These are phyloP conservation scores for Globisporangium nagaii DNA, from an alignment of 352 stramenopile species.

Conservation along the genomic window DNA sequence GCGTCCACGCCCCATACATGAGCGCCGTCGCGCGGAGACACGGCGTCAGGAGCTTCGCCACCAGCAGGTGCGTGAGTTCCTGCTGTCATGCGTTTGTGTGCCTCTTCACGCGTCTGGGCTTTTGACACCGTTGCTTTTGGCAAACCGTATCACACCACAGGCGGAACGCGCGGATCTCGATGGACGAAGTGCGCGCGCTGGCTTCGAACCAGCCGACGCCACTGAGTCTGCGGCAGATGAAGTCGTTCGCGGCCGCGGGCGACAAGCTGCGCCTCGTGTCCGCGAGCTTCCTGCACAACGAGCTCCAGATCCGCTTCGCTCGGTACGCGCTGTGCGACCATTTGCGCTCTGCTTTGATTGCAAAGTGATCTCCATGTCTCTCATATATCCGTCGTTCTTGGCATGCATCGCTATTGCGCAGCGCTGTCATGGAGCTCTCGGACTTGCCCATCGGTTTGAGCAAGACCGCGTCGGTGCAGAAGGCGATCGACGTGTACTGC, in stretches of 20 bases:
- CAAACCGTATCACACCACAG: neutral
- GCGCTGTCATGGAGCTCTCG: constrained; percentile 67
- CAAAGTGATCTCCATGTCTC: neutral
- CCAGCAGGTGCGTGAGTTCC: neutral
- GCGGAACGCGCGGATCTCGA: constrained; percentile 27
- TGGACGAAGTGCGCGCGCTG: constrained; percentile 62
- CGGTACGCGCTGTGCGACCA: constrained; percentile 27
- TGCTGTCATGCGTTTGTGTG: too few species aligned
- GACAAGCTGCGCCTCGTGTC: constrained; percentile 59
- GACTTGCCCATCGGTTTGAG: constrained; percentile 65
- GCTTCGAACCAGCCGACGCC: constrained; percentile 49
- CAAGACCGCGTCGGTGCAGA: constrained; percentile 51
- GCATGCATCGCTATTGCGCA: constrained; percentile 7
- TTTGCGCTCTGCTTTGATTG: too few species aligned
- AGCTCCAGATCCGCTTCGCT: constrained; percentile 74
- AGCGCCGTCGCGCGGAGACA: neutral
- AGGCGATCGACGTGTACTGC: constrained; percentile 60
- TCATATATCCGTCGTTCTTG: neutral
- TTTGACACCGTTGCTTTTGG: too few species aligned
- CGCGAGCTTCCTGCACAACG: constrained; percentile 69
- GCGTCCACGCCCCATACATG: neutral
- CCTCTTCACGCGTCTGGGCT: too few species aligned
- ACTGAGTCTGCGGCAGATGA: constrained; percentile 79
- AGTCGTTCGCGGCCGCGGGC: constrained; percentile 56
- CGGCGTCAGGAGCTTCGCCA: neutral